Percentiles rank a stretch among this genome's conserved stretches.
Evolutionary conservation across 163 green algal genomes (phyloP).

Genomic region (Volvox carteri): DNA sequence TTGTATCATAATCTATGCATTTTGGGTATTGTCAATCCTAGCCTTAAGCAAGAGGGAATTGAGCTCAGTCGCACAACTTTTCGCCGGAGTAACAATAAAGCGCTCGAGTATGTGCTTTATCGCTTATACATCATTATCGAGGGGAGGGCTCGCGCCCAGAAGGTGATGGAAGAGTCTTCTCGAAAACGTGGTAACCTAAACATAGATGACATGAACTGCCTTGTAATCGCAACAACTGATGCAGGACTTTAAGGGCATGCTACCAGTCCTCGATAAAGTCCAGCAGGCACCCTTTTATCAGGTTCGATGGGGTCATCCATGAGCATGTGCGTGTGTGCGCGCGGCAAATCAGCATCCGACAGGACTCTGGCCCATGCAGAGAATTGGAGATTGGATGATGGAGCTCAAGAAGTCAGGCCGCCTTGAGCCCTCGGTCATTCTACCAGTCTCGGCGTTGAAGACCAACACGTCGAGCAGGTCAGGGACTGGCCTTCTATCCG

Average conservation of each 20-base stretch:
- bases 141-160: constrained; percentile 59
- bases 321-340: neutral
- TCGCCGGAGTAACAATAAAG: constrained; percentile 62
- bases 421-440: constrained; percentile 39
- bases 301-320: constrained; percentile 29
- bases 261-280: constrained; percentile 62
- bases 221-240: neutral
- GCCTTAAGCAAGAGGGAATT: constrained; percentile 52
- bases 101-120: constrained; percentile 64
- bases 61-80: constrained; percentile 58
- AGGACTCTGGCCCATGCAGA: constrained; percentile 56
- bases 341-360: neutral
- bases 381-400: constrained; percentile 63
- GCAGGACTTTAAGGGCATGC: constrained; percentile 63
- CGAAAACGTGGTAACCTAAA: neutral
- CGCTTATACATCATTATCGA: constrained; percentile 52
- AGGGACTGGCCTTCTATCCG: no score
- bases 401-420: constrained; percentile 63
- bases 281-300: constrained; percentile 69
- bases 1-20: constrained; percentile 60
- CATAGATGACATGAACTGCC: neutral
- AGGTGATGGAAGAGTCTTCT: constrained; percentile 65
- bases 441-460: constrained; percentile 50
- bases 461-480: constrained; percentile 51
- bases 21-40: constrained; percentile 36